These are phyloP conservation scores for Talaromyces sp. DNA, from an alignment of 2,329 filamentous ascomycete species.

Conservation along the genomic window DNA sequence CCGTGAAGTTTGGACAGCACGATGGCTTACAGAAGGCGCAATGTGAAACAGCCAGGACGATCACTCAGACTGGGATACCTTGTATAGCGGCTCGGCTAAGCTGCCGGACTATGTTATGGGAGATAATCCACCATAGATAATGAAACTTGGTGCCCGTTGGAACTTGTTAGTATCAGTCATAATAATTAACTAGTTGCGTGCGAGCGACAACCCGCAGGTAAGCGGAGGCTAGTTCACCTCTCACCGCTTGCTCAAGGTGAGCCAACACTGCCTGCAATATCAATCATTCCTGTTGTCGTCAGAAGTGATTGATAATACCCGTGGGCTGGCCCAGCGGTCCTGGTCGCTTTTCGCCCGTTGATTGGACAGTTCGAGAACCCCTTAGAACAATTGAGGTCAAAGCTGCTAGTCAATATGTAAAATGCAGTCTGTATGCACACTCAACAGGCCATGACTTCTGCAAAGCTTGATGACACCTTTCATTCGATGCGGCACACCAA, in stretches of 20 bases:
- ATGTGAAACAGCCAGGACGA: not conserved
- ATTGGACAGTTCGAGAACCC: not conserved
- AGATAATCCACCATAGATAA: not conserved
- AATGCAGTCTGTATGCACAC: not conserved
- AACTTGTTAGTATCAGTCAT: not conserved
- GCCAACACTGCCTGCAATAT: not conserved
- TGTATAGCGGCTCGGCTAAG: not conserved
- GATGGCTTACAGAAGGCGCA: not conserved
- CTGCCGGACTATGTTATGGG: not conserved
- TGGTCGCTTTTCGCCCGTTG: not conserved
- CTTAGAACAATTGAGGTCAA: not conserved
- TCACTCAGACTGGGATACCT: not conserved
- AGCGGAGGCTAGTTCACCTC: not conserved
- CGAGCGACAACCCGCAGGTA: not conserved
- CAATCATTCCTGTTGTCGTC: not conserved
- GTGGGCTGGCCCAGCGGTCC: not conserved
- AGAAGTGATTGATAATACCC: not conserved
- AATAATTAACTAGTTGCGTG: not conserved
- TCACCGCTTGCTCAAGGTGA: not conserved
- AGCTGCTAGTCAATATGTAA: not conserved
- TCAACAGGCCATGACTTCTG: not conserved
- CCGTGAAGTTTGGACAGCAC: not conserved
- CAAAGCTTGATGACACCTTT: not conserved
- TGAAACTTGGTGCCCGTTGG: not conserved
- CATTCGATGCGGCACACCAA: not conserved